Evolutionary conservation across 371 early-diverging fungal genomes (phyloP), one percentile per base, ranked within the genome.

Genomic region (Parasitella parasitica): DNA sequence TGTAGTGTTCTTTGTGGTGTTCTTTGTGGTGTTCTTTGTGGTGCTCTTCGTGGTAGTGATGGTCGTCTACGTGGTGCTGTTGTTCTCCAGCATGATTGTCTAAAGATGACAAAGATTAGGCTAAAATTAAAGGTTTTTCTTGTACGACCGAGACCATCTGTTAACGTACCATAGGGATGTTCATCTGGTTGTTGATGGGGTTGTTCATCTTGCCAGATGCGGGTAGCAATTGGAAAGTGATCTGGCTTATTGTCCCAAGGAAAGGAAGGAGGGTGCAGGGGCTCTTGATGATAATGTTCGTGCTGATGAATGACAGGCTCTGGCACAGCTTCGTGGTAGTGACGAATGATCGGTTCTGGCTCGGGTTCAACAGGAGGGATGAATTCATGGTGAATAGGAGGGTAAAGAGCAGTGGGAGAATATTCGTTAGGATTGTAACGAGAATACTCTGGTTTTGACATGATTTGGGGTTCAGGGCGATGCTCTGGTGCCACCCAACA

Each of bases 151-250:
- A 22, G 22, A 43, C 3, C 16, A 28, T 39, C 27, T 49, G 3
- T 34, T 3, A 22, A 9, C 27, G 13, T 38, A 38, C 38, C 27
- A 55, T 22, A 13, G 6, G 41, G 54, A 22, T 52, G 35, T 7
- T 52, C 12, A 18, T 37, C 20, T 54, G 49, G 34, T n/a, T 16
- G 41, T 41, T 39, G 56, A 3, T n/a, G 36, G 2, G 28, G 43
- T 9, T 53, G 60, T 18, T 72, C 70, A 39, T 63, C 66, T 30
- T 52, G 52, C 73, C 73, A 72, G 12, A 69, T 50, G 55, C 73
- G 73, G 5, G 70, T 57, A 32, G 70, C 63, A 39, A 61, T 5
- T 36, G 64, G 72, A 26, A 68, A 61, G 26, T 61, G 57, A 12
- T 59, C 36, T 11, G 53, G 41, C 1, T 61, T 24, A 15, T 56